These are phyloP conservation scores for Fusarium sp. DNA, from an alignment of 2,329 filamentous ascomycete species.

Conservation along the genomic window DNA sequence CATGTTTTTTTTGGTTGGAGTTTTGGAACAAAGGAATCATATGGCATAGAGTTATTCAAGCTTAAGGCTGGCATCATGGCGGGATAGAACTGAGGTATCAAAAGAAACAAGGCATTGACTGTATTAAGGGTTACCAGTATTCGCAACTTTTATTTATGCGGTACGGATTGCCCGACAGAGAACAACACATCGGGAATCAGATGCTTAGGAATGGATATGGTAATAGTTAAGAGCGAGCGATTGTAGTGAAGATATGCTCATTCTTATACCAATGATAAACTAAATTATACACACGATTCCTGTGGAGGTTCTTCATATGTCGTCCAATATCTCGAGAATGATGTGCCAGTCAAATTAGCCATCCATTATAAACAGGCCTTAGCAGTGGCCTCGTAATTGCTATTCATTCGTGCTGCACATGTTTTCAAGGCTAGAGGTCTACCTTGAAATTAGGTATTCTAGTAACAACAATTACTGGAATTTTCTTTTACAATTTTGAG, in stretches of 20 bases:
- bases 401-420: background rate
- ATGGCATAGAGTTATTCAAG: slow-evolving; percentile 42
- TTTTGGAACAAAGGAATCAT: slow-evolving; percentile 40
- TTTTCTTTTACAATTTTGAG: background rate
- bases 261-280: slow-evolving; percentile 26
- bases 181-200: background rate
- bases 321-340: background rate
- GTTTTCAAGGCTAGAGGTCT: background rate
- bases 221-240: background rate
- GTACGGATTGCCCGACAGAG: slow-evolving; percentile 11
- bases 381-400: background rate
- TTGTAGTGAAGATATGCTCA: slow-evolving; percentile 8
- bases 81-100: slow-evolving; percentile 38
- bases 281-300: slow-evolving; percentile 17
- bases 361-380: background rate
- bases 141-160: background rate
- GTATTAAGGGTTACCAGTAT: background rate
- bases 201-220: background rate
- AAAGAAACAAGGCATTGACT: slow-evolving; percentile 24
- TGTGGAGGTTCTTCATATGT: background rate
- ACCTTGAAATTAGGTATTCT: background rate
- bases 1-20: slow-evolving; percentile 43
- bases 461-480: background rate
- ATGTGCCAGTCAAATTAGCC: background rate
- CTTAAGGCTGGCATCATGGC: slow-evolving; percentile 33